A percentile compares a stretch with the other conserved stretches of the same genome.
These are phyloP conservation scores for Sphagnum contortum DNA, from an alignment of 225 moss, liverwort and hornwort species.

Conservation along the genomic window DNA sequence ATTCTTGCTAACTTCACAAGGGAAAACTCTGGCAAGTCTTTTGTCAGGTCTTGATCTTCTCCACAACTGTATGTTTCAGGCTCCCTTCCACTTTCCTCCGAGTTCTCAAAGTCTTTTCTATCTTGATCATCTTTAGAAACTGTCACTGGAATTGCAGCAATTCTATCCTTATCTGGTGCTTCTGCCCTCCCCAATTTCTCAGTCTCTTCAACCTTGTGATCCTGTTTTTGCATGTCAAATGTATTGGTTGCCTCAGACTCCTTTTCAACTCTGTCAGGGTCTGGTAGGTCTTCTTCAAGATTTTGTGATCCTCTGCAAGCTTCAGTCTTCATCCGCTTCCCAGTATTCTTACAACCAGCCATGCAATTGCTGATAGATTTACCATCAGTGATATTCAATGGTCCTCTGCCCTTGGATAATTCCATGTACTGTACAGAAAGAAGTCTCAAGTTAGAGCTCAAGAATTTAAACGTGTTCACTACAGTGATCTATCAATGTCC, in stretches of 20 bases:
- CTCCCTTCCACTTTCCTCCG: background rate
- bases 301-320: conserved; percentile 3
- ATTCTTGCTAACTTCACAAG: conserved; percentile 80
- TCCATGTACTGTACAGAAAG: too few relatives aligned
- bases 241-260: conserved; percentile 1
- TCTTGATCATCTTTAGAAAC: too few relatives aligned
- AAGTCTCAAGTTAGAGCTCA: too few relatives aligned
- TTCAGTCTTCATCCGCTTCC: conserved; percentile 34
- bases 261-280: background rate
- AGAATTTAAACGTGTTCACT: too few relatives aligned
- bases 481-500: too few relatives aligned
- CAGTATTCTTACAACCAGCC: background rate
- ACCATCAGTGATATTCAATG: too few relatives aligned
- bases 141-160: background rate
- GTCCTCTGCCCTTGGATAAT: too few relatives aligned
- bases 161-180: background rate
- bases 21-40: conserved; percentile 20
- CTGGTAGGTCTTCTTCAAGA: background rate
- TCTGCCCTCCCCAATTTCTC: background rate
- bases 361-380: too few relatives aligned
- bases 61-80: conserved; percentile 2
- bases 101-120: too few relatives aligned
- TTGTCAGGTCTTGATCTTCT: conserved; percentile 8
- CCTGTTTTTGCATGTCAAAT: conserved; percentile 7
- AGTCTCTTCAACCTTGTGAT: background rate